Base-by-base conservation (phyloP, 148 eudicot genomes). In the Diospyros kaki region DNA sequence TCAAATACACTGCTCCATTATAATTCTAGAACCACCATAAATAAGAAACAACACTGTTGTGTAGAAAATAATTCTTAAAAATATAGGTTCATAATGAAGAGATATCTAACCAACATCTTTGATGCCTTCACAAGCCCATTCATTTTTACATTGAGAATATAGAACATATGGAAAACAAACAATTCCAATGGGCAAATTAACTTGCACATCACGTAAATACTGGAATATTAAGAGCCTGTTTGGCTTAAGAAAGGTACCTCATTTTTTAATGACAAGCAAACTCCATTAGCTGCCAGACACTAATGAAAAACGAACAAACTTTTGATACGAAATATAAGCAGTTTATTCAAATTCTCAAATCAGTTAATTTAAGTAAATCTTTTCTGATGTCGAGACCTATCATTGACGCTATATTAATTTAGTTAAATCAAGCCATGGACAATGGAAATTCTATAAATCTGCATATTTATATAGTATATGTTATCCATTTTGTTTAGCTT, bases 201-300 rank as follows among this genome's bases (percentile, higher is more conserved):
- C 14, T 50, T 50, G 17, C n/a, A 38, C 44, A 68, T 51, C 28
- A 4, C 10, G 43, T 13, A 68, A 15, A 52, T 12, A 42, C 39
- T 15, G 18, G 50, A 66, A 44, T 9, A 28, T 28, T 28, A 28
- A 28, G 28, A 28, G 28, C 28, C 28, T 28, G 28, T 28, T 28
- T 28, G 28, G 28, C 50, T 10, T 2, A 67, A 38, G 0, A 42
- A 55, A 54, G 40, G 8, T 58, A 58, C 18, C 1, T 9, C 39
- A 72, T 43, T 72, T 72, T 38, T 1, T 58, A 72, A 17, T n/a
- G 53, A 58, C 65, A 58, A 43, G 45, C 58, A 58, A 48, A 38
- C n/a, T 44, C 74, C 63, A 56, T 2, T n/a, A 17, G 8, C 12
- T 43, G n/a, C 5, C 2, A 18, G 58, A 12, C 2, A 17, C 12